Percentiles rank a stretch among this genome's conserved stretches.
These are phyloP conservation scores for Dioscorea cayenensis DNA, from an alignment of 116 monocot genomes.

Conservation along the genomic window DNA sequence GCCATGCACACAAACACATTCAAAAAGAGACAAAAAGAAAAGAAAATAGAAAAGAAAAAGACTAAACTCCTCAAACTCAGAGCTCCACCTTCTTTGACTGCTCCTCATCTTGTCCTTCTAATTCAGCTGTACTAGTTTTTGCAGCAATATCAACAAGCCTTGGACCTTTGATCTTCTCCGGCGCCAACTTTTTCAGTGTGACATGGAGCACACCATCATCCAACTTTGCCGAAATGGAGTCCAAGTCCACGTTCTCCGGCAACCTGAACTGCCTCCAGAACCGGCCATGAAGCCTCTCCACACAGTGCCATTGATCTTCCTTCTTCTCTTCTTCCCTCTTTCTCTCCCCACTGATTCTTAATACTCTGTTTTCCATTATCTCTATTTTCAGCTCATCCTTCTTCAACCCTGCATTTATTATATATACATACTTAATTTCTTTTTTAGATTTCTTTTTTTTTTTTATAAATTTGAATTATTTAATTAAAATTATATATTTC, in stretches of 20 bases:
- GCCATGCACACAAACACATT: no score
- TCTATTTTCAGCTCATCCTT: conserved; percentile 55
- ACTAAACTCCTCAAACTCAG: no score
- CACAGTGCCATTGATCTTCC: conserved; percentile 42
- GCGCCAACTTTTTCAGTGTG: conserved; percentile 36
- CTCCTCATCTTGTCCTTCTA: no score
- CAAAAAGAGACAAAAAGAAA: no score
- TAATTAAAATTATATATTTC: no score
- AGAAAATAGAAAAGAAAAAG: no score
- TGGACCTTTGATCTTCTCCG: conserved; percentile 39
- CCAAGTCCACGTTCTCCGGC: conserved; percentile 58
- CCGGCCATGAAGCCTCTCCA: conserved; percentile 39
- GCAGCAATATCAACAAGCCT: conserved; percentile 32
- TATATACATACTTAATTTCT: no score
- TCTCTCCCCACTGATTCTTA: conserved; percentile 49
- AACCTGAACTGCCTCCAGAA: conserved; percentile 70
- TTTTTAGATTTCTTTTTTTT: no score
- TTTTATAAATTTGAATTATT: no score
- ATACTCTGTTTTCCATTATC: conserved; percentile 39
- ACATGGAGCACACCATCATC: conserved; percentile 58
- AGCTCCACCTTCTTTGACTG: no score
- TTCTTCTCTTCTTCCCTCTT: conserved; percentile 42
- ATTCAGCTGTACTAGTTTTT: no score
- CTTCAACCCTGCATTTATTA: conserved; percentile 28
- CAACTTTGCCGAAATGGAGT: conserved; percentile 33